A percentile compares a stretch with the other conserved stretches of the same genome.
These are phyloP conservation scores for Corymbia citriodora DNA, from an alignment of 441 rosid genomes.

Conservation along the genomic window DNA sequence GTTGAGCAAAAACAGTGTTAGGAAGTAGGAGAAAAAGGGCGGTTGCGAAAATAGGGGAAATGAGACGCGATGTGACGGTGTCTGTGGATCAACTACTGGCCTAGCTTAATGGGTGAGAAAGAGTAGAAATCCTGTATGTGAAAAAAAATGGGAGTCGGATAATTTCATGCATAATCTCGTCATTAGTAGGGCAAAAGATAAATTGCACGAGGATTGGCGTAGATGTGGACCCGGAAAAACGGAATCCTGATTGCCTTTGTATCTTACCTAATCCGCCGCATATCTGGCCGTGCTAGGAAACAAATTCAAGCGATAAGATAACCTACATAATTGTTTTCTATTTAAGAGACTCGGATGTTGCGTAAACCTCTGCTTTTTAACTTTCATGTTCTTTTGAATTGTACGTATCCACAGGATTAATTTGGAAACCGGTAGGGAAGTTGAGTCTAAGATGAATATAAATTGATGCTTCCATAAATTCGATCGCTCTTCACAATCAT, in stretches of 20 bases:
- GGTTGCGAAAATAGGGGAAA: neutral
- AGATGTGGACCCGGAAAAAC: neutral
- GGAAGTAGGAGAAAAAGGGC: neutral
- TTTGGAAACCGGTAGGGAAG: neutral
- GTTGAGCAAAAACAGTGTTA: neutral
- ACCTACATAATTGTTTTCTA: neutral
- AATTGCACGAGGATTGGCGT: neutral
- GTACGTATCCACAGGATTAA: neutral
- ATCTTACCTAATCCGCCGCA: neutral
- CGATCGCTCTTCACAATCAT: neutral
- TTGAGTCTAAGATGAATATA: neutral
- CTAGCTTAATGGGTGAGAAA: neutral
- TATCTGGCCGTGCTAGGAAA: neutral
- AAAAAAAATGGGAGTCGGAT: neutral
- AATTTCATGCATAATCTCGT: neutral
- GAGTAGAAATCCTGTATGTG: neutral
- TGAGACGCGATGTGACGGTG: fast-evolving
- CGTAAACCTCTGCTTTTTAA: neutral
- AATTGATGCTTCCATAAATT: neutral
- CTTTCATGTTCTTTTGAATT: neutral
- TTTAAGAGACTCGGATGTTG: neutral
- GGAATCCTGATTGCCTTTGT: neutral
- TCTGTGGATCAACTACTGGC: neutral
- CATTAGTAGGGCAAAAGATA: neutral
- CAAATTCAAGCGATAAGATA: neutral